Evolutionary conservation across 2,329 filamentous ascomycete species (phyloP).

Genomic region (Penicillium sp.): DNA sequence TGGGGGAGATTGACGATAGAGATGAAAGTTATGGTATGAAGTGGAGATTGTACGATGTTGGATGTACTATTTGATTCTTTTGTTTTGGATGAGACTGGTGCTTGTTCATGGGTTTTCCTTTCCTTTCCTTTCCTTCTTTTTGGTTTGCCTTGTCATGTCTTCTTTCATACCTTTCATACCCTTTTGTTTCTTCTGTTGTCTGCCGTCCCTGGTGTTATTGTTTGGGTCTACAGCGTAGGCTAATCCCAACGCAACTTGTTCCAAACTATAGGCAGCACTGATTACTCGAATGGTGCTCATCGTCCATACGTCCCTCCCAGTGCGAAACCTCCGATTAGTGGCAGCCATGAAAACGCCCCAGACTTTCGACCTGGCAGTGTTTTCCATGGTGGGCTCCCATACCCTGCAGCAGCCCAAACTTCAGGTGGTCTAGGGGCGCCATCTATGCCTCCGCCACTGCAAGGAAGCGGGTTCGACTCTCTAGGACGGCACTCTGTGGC

Average conservation of each 20-base stretch:
- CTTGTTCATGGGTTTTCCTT: slow-evolving; percentile 15
- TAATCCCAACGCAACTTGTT: slow-evolving; percentile 30
- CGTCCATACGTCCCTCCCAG: slow-evolving; percentile 57
- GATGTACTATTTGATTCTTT: slow-evolving; percentile 6
- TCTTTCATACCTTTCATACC: not conserved
- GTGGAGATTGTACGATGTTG: slow-evolving; percentile 7
- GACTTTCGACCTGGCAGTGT: slow-evolving; percentile 71
- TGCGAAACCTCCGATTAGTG: slow-evolving; percentile 37
- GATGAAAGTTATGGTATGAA: not conserved
- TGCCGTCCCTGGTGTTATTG: slow-evolving; percentile 15
- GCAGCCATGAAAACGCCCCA: slow-evolving; percentile 48
- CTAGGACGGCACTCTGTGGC: slow-evolving; percentile 31
- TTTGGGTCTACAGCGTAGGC: slow-evolving; percentile 37
- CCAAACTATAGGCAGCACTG: slow-evolving; percentile 33
- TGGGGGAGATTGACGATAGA: not conserved
- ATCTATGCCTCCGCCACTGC: slow-evolving; percentile 63
- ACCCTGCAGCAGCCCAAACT: slow-evolving; percentile 53
- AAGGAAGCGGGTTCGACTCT: slow-evolving; percentile 49
- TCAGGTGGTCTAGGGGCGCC: slow-evolving; percentile 51
- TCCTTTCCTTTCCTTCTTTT: not conserved
- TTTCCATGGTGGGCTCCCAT: slow-evolving; percentile 67
- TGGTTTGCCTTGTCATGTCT: not conserved
- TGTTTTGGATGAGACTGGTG: slow-evolving; percentile 19
- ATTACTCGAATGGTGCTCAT: slow-evolving; percentile 49
- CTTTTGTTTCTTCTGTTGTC: slow-evolving; percentile 17